phyloP scores from a whole-genome alignment of 2,329 filamentous ascomycete genomes.

The Beauveria rudraprayagi region DNA sequence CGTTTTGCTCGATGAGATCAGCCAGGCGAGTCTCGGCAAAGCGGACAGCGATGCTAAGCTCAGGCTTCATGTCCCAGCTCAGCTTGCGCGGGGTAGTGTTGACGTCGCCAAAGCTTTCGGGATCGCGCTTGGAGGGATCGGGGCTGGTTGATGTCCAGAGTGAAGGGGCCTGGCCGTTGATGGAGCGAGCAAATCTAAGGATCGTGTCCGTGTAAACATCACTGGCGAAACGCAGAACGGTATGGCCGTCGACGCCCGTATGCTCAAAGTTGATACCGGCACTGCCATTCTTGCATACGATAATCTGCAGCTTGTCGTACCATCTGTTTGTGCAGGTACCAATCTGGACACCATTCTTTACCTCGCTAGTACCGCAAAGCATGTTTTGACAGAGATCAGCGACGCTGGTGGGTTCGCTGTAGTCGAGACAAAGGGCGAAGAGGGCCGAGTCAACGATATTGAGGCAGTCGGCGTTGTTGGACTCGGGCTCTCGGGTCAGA shows the following conservation, averaged over 20 bases:
- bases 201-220: slow-evolving; percentile 98
- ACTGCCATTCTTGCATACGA: slow-evolving; percentile 97
- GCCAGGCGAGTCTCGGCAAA: slow-evolving; percentile 93
- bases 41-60: slow-evolving; percentile 80
- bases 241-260: slow-evolving; percentile 95
- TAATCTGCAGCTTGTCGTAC: slow-evolving; percentile 99
- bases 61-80: slow-evolving; percentile 94
- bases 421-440: slow-evolving; percentile 87
- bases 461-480: slow-evolving; percentile 94
- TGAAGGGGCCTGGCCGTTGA: slow-evolving; percentile 87
- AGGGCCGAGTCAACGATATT: slow-evolving; percentile 90
- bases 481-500: slow-evolving; percentile 73
- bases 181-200: slow-evolving; percentile 85
- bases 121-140: slow-evolving; percentile 86
- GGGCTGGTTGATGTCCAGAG: slow-evolving; percentile 88
- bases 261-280: slow-evolving; percentile 99
- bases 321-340: slow-evolving; percentile 97
- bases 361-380: slow-evolving; percentile 89
- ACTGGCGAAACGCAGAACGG: slow-evolving; percentile 89
- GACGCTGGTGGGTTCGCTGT: slow-evolving; percentile 73
- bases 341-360: slow-evolving; percentile 89
- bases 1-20: slow-evolving; percentile 92
- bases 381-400: slow-evolving; percentile 94
- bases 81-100: slow-evolving; percentile 91
- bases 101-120: slow-evolving; percentile 84